Base-by-base conservation (phyloP, 345 rosid species). In the Lagerstroemia speciosa region DNA sequence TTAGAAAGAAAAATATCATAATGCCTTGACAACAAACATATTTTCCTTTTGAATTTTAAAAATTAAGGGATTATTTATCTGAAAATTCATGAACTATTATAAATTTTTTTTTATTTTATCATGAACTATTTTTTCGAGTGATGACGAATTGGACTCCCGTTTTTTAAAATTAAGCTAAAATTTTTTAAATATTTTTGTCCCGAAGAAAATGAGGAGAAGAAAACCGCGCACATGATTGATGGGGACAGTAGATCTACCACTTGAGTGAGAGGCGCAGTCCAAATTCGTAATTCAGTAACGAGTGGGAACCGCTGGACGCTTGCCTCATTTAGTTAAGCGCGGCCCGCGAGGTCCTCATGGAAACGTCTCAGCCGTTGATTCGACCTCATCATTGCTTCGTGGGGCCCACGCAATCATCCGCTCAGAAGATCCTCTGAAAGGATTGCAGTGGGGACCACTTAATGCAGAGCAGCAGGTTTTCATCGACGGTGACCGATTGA, bases 231-330 rank as follows among this genome's bases (percentile, higher is more conserved):
- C 52, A 57, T 58, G 71, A 57, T 69, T 58, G 73, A 70, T 45
- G 67, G 16, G 19, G 73, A 70, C 67, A 14, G 73, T 64, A 46
- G 67, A 70, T 62, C 67, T 24, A 70, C 72, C 65, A 17, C 66
- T 22, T 36, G 38, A 57, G 19, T 37, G 63, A 16, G 31, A 2
- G 22, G 15, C n/a, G 53, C 55, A 48, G 55, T 20, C 61, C 12
- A 55, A 30, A 31, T 32, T 34, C 40, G 1, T n/a, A n/a, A n/a
- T n/a, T n/a, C n/a, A n/a, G n/a, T n/a, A n/a, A n/a, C n/a, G n/a
- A 12, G 38, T 0, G 31, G 65, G 65, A 38, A 1, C 38, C 65
- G n/a, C 8, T n/a, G n/a, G 37, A 62, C 10, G 29, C 65, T 34
- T 62, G 2, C 38, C 40, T 2, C 38, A 12, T 62, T 62, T 34